Percentiles rank a stretch among this genome's conserved stretches.
Conservation (phyloP, 2,329 filamentous ascomycete species). For the Xylariaceae sp. region DNA sequence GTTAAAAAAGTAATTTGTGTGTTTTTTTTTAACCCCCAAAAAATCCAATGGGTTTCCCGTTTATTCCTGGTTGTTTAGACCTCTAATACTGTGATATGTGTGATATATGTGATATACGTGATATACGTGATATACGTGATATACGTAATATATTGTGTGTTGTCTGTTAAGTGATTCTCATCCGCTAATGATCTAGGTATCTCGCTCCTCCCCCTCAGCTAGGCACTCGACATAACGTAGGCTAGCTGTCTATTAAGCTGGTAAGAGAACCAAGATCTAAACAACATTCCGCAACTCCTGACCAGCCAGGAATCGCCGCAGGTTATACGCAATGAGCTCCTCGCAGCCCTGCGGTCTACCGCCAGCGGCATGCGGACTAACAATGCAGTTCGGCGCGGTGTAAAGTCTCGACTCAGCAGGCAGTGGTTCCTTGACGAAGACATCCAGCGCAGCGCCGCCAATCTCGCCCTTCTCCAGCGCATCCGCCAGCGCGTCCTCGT, state of each 20-base stretch:
- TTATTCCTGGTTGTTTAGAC: no score
- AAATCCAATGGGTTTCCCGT: no score
- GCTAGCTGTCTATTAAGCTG: neutral
- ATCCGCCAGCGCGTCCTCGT: constrained; percentile 44
- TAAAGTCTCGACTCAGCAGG: constrained; percentile 41
- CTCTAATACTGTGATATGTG: no score
- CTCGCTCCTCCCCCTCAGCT: no score
- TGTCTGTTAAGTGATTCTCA: no score
- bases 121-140: no score
- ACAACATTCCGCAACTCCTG: constrained; percentile 55
- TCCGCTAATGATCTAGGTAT: no score
- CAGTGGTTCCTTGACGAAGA: constrained; percentile 37
- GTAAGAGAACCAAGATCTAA: neutral
- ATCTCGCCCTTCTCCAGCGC: constrained; percentile 40
- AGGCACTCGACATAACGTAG: neutral
- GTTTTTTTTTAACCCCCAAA: no score
- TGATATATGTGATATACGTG: no score
- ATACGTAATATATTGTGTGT: no score
- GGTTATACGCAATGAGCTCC: constrained; percentile 54
- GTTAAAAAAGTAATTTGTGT: no score
- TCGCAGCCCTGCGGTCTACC: constrained; percentile 57
- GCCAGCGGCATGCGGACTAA: constrained; percentile 55
- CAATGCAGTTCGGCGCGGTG: constrained; percentile 46
- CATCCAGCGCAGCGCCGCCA: constrained; percentile 46
- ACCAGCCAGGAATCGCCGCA: constrained; percentile 53